These are phyloP conservation scores for Aspergillus biplanus DNA, from an alignment of 495 filamentous ascomycete genomes.

Conservation along the genomic window DNA sequence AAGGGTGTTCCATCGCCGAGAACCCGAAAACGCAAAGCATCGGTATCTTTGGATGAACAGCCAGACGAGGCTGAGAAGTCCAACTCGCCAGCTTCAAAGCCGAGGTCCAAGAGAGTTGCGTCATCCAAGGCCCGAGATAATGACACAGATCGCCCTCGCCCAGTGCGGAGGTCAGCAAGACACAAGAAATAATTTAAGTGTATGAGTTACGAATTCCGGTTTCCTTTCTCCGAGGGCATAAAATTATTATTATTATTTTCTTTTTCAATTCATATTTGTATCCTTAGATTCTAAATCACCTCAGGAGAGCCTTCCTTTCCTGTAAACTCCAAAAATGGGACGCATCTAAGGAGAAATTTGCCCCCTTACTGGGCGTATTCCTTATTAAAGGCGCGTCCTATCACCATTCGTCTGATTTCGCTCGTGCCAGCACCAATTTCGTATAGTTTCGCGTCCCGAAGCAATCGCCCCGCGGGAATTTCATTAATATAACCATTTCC, in stretches of 20 bases:
- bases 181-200: conserved; percentile 29
- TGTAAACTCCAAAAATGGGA: no score
- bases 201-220: conserved; percentile 6
- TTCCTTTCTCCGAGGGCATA: neutral
- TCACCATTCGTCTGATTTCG: conserved; percentile 91
- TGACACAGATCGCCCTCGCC: conserved; percentile 11
- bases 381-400: conserved; percentile 92
- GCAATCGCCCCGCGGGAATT: conserved; percentile 81
- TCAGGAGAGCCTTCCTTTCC: no score
- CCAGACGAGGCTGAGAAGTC: conserved; percentile 17
- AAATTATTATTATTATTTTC: neutral
- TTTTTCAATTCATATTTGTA: conserved; percentile 11
- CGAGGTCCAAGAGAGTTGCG: conserved; percentile 37
- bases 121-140: conserved; percentile 28
- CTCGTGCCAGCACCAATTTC: conserved; percentile 98
- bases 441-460: conserved; percentile 89
- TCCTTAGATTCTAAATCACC: conserved; percentile 9
- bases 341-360: conserved; percentile 6
- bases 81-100: conserved; percentile 6
- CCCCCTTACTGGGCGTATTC: conserved; percentile 61
- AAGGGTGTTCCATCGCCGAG: conserved; percentile 22
- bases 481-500: conserved; percentile 98
- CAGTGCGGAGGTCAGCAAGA: conserved; percentile 41
- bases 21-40: conserved; percentile 46
- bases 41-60: conserved; percentile 24